Evolutionary conservation across 306 rosid species (phyloP).

Genomic region (Trifolium fragiferum): DNA sequence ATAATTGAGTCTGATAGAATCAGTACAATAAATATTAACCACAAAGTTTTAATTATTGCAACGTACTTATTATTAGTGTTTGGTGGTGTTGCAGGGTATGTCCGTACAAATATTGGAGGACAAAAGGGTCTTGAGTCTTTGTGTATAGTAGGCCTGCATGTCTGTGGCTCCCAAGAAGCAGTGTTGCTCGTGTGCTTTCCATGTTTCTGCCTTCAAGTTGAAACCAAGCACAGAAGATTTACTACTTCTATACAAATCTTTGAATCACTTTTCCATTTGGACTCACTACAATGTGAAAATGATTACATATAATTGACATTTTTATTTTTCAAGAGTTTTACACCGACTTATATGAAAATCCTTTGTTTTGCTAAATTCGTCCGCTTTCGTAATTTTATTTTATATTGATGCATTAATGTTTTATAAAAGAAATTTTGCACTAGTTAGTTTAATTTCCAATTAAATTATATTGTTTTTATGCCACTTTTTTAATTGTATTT

Average conservation of each 20-base stretch:
- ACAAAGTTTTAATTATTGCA: not conserved
- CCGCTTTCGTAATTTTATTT: not conserved
- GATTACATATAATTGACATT: not conserved
- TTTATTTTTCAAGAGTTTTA: not conserved
- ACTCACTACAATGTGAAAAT: conserved; percentile 27
- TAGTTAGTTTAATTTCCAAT: no score
- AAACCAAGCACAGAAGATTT: conserved; percentile 30
- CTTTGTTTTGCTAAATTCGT: not conserved
- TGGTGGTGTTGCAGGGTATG: conserved; percentile 1
- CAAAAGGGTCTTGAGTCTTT: conserved; percentile 35
- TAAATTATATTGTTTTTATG: no score
- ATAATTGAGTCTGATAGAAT: not conserved
- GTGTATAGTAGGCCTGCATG: conserved; percentile 12
- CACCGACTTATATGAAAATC: not conserved
- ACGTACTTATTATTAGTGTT: not conserved
- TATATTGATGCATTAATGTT: no score
- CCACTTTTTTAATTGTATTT: no score
- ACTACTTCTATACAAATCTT: conserved; percentile 34
- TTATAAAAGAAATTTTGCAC: no score
- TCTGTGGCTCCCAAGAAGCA: conserved; percentile 40
- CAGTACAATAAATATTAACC: not conserved
- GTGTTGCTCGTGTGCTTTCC: conserved; percentile 55
- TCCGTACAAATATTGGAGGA: conserved; percentile 45
- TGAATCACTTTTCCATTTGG: conserved; percentile 33
- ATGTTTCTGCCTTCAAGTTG: conserved; percentile 35